A percentile compares a stretch with the other conserved stretches of the same genome.
Evolutionary conservation across 2,329 filamentous ascomycete species (phyloP).

Genomic region (Colletotrichum australisinense): DNA sequence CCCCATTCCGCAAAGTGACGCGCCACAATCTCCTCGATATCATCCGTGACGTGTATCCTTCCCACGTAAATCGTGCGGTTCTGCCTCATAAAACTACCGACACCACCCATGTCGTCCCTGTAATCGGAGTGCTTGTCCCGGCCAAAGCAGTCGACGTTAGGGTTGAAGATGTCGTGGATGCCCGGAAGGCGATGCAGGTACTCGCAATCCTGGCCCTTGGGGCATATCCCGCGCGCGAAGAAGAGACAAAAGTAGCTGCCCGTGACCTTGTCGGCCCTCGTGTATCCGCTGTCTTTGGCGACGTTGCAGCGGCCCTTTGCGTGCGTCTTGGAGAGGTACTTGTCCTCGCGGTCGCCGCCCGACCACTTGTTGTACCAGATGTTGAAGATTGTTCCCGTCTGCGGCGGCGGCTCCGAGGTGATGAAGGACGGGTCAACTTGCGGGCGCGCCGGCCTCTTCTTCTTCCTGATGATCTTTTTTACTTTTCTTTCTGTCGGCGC

Average conservation of each 20-base stretch:
- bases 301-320: constrained; percentile 90
- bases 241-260: constrained; percentile 94
- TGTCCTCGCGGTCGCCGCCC: constrained; percentile 93
- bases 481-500: constrained; percentile 70
- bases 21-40: constrained; percentile 95
- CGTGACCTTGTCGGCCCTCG: constrained; percentile 78
- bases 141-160: constrained; percentile 95
- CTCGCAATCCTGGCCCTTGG: constrained; percentile 91
- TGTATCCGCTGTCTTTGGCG: constrained; percentile 82
- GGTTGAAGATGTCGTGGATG: constrained; percentile 90
- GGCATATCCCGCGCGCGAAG: constrained; percentile 75
- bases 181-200: constrained; percentile 91
- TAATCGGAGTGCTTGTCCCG: constrained; percentile 94
- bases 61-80: constrained; percentile 96
- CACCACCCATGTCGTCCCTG: constrained; percentile 96
- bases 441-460: constrained; percentile 87
- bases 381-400: constrained; percentile 96
- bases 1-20: constrained; percentile 98
- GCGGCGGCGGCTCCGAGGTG: constrained; percentile 86
- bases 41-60: constrained; percentile 93
- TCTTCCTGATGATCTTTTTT: constrained; percentile 93
- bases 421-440: constrained; percentile 90
- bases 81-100: constrained; percentile 92
- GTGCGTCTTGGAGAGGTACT: constrained; percentile 83
- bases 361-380: constrained; percentile 99